These are phyloP conservation scores for Rhodosporidiobolus odoratus DNA, from an alignment of 768 basidiomycete genomes.

Conservation along the genomic window DNA sequence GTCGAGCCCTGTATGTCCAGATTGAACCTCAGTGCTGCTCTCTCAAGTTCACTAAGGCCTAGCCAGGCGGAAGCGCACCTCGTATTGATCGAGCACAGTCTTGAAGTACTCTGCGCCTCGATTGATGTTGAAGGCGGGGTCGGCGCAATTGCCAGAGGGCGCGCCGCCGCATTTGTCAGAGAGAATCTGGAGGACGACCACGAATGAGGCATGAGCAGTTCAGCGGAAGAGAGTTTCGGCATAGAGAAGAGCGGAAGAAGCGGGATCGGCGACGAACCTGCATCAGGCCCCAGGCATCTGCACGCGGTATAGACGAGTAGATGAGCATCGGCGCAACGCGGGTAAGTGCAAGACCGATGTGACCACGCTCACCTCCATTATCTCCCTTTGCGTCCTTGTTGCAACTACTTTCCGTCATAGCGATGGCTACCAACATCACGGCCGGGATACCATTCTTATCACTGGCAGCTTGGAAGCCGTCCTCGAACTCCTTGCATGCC, in stretches of 20 bases:
- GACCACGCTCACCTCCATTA: not conserved
- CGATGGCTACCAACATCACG: not conserved
- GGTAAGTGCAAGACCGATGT: not conserved
- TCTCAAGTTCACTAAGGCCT: not conserved
- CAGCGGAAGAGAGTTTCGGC: too few relatives aligned
- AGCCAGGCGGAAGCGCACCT: not conserved
- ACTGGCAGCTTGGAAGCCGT: not conserved
- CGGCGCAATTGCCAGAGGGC: slow-evolving; percentile 32
- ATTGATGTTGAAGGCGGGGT: slow-evolving; percentile 8
- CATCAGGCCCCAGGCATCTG: slow-evolving; percentile 1
- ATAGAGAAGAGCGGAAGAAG: not conserved
- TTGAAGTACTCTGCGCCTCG: not conserved
- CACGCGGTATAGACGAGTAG: not conserved
- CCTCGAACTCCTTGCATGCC: not conserved
- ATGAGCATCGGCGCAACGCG: not conserved
- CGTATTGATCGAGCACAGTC: not conserved
- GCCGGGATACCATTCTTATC: not conserved
- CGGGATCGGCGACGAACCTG: not conserved
- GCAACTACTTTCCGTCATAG: not conserved
- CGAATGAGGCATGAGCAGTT: too few relatives aligned
- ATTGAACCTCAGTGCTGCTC: not conserved
- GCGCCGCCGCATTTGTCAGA: slow-evolving; percentile 34
- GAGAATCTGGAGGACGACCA: slow-evolving; percentile 20
- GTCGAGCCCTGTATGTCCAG: not conserved
- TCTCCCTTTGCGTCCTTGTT: not conserved